Evolutionary conservation across 257 asterid species (phyloP), one percentile per base, ranked within the genome.

Genomic region (Salvia miltiorrhiza): DNA sequence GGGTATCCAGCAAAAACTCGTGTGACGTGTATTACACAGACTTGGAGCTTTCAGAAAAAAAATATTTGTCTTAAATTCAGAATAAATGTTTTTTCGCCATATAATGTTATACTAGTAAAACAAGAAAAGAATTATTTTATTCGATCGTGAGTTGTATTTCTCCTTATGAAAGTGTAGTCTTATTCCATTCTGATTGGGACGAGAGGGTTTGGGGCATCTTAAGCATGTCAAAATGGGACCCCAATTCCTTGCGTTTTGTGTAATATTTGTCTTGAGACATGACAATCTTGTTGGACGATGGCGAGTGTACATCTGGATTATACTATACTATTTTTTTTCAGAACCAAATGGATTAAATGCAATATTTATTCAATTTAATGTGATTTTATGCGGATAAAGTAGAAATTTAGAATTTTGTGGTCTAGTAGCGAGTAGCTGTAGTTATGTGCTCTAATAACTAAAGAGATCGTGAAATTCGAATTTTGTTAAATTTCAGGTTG

Each of bases 171-270:
- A 35, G 73, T 65, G 67, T 41, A 66, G 72, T 69, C 73, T 13
- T 23, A 63, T 68, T 74, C 80, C 45, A 53, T 40, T 67, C 39
- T 57, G 49, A 71, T 66, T 71, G 28, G 35, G 74, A 71, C 71
- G 39, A 58, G 35, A 26, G n/a, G 37, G 47, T 55, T 57, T 26
- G 49, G 65, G n/a, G n/a, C 73, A 43, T 62, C 55, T 28, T 16
- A 68, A 68, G n/a, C 20, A 44, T 28, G 76, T 63, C 37, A 50
- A 65, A 41, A 53, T 57, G 78, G 83, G 86, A 11, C 83, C 84
- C 88, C 47, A 6, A 41, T 60, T 33, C 37, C 43, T 50, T n/a
- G 53, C 32, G 11, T 26, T 9, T 43, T 72, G 73, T 74, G 65
- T 60, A 35, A 48, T 30, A 30, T 30, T 80, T 81, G 40, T 71